These are phyloP conservation scores for Fraxinus velutina DNA, from an alignment of 305 asterid species.

Conservation along the genomic window DNA sequence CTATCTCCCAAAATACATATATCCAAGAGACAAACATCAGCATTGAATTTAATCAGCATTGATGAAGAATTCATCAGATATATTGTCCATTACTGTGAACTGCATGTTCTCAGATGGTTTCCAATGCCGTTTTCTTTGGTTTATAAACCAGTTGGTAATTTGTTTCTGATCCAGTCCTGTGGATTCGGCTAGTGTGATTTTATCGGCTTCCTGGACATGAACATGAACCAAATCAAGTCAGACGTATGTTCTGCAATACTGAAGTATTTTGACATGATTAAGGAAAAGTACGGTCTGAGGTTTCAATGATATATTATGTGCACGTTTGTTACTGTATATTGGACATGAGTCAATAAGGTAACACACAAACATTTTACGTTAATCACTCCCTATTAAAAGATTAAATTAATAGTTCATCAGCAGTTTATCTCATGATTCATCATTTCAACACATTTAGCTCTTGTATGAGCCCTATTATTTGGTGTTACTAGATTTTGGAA, in stretches of 20 bases:
- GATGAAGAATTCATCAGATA: conserved; percentile 51
- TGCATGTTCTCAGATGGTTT: conserved; percentile 80
- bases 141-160: conserved; percentile 83
- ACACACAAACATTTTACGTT: background rate
- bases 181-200: conserved; percentile 51
- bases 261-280: too few relatives aligned
- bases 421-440: background rate
- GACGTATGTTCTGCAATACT: background rate
- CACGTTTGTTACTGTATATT: background rate
- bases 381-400: background rate
- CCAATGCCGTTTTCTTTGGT: conserved; percentile 91
- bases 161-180: conserved; percentile 85
- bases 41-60: background rate
- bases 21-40: background rate
- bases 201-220: conserved; percentile 67
- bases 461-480: too few relatives aligned
- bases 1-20: background rate
- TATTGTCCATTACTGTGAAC: conserved; percentile 71
- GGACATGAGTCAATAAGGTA: background rate
- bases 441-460: too few relatives aligned
- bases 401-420: background rate
- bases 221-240: background rate
- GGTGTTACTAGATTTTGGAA: too few relatives aligned
- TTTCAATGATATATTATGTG: background rate
- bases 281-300: background rate